These are phyloP conservation scores for Saccharomyces pastorianus DNA, from an alignment of 1,139 yeast species.

Conservation along the genomic window DNA sequence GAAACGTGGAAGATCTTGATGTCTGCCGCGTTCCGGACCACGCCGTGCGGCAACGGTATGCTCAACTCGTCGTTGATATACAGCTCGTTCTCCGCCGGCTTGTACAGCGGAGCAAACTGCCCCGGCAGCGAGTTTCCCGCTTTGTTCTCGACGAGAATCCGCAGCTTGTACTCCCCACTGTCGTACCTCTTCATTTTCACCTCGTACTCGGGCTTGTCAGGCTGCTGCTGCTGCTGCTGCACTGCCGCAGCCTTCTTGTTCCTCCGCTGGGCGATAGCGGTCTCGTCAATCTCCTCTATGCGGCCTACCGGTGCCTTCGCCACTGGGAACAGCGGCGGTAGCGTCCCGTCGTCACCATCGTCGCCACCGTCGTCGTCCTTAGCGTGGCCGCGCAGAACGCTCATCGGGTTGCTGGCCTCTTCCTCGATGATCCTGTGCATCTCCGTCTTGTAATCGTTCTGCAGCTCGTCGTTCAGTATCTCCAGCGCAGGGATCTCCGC, in stretches of 20 bases:
- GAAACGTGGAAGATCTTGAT: neutral
- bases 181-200: neutral
- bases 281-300: no score
- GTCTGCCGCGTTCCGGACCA: neutral
- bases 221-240: neutral
- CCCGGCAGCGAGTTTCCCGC: neutral
- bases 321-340: constrained; percentile 13
- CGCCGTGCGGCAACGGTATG: neutral
- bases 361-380: constrained; percentile 3
- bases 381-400: constrained; percentile 10
- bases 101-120: neutral
- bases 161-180: neutral
- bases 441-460: constrained; percentile 12
- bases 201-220: neutral
- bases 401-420: constrained; percentile 13
- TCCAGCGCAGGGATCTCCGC: constrained; percentile 25
- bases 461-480: constrained; percentile 14
- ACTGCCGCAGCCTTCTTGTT: neutral
- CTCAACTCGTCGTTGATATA: neutral
- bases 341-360: constrained; percentile 5
- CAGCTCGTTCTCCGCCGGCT: neutral
- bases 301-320: no score
- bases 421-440: constrained; percentile 11
- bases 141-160: neutral
- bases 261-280: neutral